phyloP scores from a whole-genome alignment of 2,329 filamentous ascomycete species.

The Scopulariopsis brevicaulis region DNA sequence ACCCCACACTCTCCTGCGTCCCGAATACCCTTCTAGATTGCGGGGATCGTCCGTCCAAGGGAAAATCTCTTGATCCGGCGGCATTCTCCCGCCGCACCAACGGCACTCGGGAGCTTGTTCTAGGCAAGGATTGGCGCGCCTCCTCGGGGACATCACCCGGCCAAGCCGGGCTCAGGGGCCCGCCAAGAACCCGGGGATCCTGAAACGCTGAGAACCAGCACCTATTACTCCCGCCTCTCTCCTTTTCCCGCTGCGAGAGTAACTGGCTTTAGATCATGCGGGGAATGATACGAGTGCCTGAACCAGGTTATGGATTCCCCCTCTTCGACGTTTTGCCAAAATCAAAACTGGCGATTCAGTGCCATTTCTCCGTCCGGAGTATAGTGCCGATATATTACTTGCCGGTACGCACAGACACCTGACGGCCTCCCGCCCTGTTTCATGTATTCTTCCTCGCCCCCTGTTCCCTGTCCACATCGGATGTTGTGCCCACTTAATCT shows the following conservation, averaged over 20 bases:
- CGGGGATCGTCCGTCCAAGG: not conserved
- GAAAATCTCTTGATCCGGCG: not conserved
- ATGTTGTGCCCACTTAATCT: too few species aligned
- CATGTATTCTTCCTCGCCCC: not conserved
- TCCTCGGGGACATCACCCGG: not conserved
- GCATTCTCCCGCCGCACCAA: not conserved
- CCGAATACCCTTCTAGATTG: not conserved
- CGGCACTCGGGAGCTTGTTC: not conserved
- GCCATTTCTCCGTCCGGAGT: not conserved
- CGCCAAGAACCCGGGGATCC: not conserved
- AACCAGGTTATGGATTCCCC: too few species aligned
- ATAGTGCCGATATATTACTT: not conserved
- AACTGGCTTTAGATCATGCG: too few species aligned
- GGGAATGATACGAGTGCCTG: too few species aligned
- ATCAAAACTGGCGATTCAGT: not conserved
- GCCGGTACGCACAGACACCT: not conserved
- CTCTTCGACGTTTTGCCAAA: too few species aligned
- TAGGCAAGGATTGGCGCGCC: not conserved
- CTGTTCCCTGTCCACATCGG: not conserved
- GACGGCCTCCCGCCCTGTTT: not conserved
- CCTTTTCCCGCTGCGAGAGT: too few species aligned
- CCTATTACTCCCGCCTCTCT: not conserved
- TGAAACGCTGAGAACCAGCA: not conserved
- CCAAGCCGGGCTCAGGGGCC: not conserved
- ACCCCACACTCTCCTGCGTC: not conserved